Base-by-base conservation (phyloP, 495 filamentous ascomycete species). In the Talaromyces adpressus region DNA sequence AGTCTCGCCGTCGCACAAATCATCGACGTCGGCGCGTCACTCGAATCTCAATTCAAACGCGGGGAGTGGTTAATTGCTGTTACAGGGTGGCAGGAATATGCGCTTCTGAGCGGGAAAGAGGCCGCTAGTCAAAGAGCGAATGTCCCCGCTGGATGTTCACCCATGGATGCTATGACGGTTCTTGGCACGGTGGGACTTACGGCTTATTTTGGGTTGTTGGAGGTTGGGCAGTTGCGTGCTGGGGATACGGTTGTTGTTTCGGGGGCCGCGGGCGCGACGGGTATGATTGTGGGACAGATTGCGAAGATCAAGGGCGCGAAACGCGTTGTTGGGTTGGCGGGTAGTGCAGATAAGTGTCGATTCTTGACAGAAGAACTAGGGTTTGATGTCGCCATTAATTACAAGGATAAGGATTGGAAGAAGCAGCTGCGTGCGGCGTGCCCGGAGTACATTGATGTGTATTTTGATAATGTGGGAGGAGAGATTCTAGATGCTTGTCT, bases 191-290 rank as follows among this genome's bases (percentile, higher is more conserved):
- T 85, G 0, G 87, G 84, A 4, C 63, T 89, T 61, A 88, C 87
- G 1, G 87, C 88, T 0, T 91, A 89, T 72, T 87, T 87, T 64
- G 88, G 88, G 32, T 79, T 90, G 69, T 64, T 81, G 36, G 75
- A 85, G 52, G 77, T 89, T 52, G 87, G 81, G 8, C 64, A 83
- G 49, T 81, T 85, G 9, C 78, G 83, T 54, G 62, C 74, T 0
- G 84, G 82, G 5, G 85, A 90, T 59, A 84, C 85, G 4, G 85
- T 90, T 6, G 86, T 90, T 12, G 82, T 89, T 0, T 87, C 84
- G 22, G 86, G 85, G 1, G 88, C 88, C 4, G 89, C 89, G 4
- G 88, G 88, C 9, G 88, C 87, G 0, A 90, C 87, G 8, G 89
- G 88, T 0, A 84, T 81, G 64, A 79, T 89, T 1, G 88, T 80